Evolutionary conservation across 2,329 filamentous ascomycete genomes (phyloP).

Genomic region (Ophiostoma australiae): DNA sequence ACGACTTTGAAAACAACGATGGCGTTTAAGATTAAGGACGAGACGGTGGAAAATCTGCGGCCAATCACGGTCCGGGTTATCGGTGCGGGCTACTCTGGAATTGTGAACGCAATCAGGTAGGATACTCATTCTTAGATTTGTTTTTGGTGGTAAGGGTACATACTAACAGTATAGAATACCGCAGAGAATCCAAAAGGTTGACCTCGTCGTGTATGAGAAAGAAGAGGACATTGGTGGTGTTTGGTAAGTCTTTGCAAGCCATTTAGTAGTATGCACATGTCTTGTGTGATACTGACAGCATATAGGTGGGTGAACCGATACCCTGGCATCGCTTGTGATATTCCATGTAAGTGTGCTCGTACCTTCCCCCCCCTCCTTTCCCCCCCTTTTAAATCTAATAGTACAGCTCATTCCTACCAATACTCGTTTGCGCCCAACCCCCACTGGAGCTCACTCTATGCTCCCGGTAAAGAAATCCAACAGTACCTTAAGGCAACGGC

Average conservation of each 20-base stretch:
- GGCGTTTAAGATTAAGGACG: constrained; percentile 30
- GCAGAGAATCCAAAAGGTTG: constrained; percentile 35
- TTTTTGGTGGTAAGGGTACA: constrained; percentile 15
- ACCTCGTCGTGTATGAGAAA: constrained; percentile 37
- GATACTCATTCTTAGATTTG: constrained; percentile 23
- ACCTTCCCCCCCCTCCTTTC: background rate
- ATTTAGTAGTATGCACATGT: background rate
- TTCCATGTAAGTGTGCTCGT: constrained; percentile 33
- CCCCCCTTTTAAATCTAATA: background rate
- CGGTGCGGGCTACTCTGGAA: constrained; percentile 36
- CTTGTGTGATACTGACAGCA: background rate
- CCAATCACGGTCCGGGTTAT: constrained; percentile 35
- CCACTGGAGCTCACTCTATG: constrained; percentile 50
- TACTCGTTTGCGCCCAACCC: constrained; percentile 53
- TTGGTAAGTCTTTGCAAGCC: constrained; percentile 30
- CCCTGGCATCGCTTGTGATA: constrained; percentile 37
- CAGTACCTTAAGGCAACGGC: constrained; percentile 46
- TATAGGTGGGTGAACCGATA: constrained; percentile 33
- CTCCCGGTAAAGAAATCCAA: constrained; percentile 45
- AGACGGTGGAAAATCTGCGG: constrained; percentile 34
- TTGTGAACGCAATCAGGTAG: constrained; percentile 34
- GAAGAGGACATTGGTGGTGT: constrained; percentile 35
- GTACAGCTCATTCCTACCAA: constrained; percentile 48
- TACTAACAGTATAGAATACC: constrained; percentile 30
- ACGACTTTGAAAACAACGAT: background rate